Evolutionary conservation across 1,139 yeast species (phyloP).

Genomic region (Diutina catenulata): DNA sequence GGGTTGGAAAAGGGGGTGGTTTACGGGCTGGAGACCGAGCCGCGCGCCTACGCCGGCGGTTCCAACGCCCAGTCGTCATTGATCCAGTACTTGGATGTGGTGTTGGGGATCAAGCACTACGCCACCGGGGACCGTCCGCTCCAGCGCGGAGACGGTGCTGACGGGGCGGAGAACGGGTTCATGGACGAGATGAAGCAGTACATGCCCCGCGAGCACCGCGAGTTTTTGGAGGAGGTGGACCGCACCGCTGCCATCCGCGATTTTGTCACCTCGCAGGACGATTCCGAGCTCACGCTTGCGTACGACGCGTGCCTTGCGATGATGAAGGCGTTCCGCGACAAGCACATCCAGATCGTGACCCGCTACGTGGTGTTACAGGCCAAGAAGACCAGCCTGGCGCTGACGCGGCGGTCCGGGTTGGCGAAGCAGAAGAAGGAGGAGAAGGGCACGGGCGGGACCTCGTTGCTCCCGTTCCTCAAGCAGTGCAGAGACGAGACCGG

Average conservation of each 20-base stretch:
- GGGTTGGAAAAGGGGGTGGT: constrained; percentile 72
- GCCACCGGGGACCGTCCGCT: constrained; percentile 57
- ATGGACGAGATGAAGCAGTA: constrained; percentile 76
- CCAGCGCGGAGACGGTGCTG: constrained; percentile 13
- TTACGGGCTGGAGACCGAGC: constrained; percentile 56
- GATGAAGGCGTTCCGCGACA: constrained; percentile 81
- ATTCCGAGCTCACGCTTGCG: constrained; percentile 53
- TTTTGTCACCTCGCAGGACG: constrained; percentile 34
- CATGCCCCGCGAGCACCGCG: constrained; percentile 81
- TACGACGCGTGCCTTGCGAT: constrained; percentile 88
- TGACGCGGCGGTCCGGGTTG: constrained; percentile 51
- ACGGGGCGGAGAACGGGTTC: constrained; percentile 36
- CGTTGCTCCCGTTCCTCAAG: constrained; percentile 79
- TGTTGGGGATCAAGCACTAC: constrained; percentile 64
- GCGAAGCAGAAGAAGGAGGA: constrained; percentile 41
- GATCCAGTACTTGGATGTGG: constrained; percentile 74
- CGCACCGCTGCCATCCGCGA: constrained; percentile 49
- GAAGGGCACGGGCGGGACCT: constrained; percentile 91
- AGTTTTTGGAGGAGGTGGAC: constrained; percentile 52
- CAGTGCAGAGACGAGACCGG: constrained; percentile 96
- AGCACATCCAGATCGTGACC: constrained; percentile 86
- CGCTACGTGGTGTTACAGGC: constrained; percentile 78
- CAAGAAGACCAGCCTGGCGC: constrained; percentile 41
- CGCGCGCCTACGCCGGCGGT: constrained; percentile 71
- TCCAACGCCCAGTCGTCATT: constrained; percentile 89